Conservation (phyloP, 2,329 filamentous ascomycete species). For the Fusarium goolgardi region DNA sequence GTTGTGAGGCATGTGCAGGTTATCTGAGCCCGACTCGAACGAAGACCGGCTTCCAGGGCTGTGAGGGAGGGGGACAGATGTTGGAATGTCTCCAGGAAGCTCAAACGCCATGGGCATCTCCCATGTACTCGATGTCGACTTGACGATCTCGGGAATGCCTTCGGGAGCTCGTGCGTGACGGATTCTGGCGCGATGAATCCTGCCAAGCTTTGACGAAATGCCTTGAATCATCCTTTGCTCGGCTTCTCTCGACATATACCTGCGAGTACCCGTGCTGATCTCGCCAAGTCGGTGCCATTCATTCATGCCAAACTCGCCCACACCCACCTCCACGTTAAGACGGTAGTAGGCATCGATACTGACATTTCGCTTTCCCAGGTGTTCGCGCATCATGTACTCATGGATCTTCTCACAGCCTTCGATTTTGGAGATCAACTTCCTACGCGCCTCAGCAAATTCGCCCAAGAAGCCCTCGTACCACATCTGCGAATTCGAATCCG, state of each 20-base stretch:
- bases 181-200: slow-evolving; percentile 80
- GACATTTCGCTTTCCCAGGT: slow-evolving; percentile 80
- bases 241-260: slow-evolving; percentile 79
- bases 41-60: slow-evolving; percentile 61
- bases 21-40: slow-evolving; percentile 68
- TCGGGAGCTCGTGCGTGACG: slow-evolving; percentile 67
- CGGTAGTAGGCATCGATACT: slow-evolving; percentile 93
- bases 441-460: slow-evolving; percentile 89
- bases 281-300: slow-evolving; percentile 95
- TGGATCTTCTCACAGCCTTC: slow-evolving; percentile 95
- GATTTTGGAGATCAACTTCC: slow-evolving; percentile 88
- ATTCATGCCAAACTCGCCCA: slow-evolving; percentile 98
- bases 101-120: slow-evolving; percentile 65
- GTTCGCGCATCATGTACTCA: slow-evolving; percentile 83
- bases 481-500: slow-evolving; percentile 76
- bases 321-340: slow-evolving; percentile 95
- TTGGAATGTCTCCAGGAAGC: slow-evolving; percentile 67
- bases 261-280: slow-evolving; percentile 90
- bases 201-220: slow-evolving; percentile 82
- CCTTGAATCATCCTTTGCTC: slow-evolving; percentile 82
- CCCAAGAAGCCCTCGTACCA: slow-evolving; percentile 97
- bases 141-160: slow-evolving; percentile 58
- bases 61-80: slow-evolving; percentile 52
- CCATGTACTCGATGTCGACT: slow-evolving; percentile 56
- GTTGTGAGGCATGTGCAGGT: slow-evolving; percentile 56